Evolutionary conservation across 805 yeast genomes (phyloP), one percentile per base, ranked within the genome.

Genomic region (Henningerozyma blattae): DNA sequence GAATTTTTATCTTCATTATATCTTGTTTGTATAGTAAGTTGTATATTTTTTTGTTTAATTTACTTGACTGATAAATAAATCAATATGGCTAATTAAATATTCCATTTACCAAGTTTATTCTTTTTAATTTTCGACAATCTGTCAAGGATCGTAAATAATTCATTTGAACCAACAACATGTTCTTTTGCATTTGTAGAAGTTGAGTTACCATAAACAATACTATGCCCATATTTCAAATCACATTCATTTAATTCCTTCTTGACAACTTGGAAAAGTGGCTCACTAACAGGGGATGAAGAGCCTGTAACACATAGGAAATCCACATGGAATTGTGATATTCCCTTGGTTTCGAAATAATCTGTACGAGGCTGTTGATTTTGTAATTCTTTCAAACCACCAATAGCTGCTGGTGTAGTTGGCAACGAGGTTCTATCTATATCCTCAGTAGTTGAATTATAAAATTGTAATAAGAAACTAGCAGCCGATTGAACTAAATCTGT

Each of bases 81-180:
- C n/a, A n/a, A n/a, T n/a, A n/a, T n/a, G n/a, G n/a, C n/a, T n/a
- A n/a, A n/a, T n/a, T n/a, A n/a, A n/a, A n/a, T n/a, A n/a, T n/a
- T n/a, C n/a, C n/a, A n/a, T n/a, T n/a, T n/a, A n/a, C n/a, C n/a
- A n/a, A n/a, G n/a, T n/a, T n/a, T n/a, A n/a, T n/a, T n/a, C n/a
- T n/a, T n/a, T n/a, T n/a, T n/a, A n/a, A n/a, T n/a, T n/a, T n/a
- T n/a, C n/a, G 27, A 13, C n/a, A 24, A 24, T 9, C 14, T 9
- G 12, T 38, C 37, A 19, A 80, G 58, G 24, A 80, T 59, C 15
- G 67, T 62, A 45, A 80, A 66, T 30, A 82, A 59, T 45, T 79
- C 84, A 47, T 80, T 81, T 41, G 76, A 68, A 45, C 91, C 91
- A 39, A 68, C 66, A 18, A 78, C 72, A 30, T 73, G 74, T 36